Evolutionary conservation across 2,329 filamentous ascomycete species (phyloP).

Genomic region (Samsoniella hepiali): DNA sequence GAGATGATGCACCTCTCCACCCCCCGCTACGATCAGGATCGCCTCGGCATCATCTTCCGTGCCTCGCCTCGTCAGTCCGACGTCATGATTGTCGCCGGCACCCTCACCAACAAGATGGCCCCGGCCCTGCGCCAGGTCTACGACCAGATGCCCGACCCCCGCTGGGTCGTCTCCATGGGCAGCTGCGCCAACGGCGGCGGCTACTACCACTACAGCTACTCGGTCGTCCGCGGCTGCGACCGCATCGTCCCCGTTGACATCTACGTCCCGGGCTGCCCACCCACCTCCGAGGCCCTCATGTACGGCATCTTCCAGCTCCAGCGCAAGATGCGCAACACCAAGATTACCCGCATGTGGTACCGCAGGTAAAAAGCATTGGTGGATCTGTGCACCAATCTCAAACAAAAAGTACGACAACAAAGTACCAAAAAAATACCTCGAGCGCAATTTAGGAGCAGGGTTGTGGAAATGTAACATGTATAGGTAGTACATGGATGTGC

Average conservation of each 20-base stretch:
- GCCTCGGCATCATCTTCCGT: constrained; percentile 85
- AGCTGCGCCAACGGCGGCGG: constrained; percentile 81
- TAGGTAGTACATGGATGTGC: neutral
- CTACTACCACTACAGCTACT: constrained; percentile 86
- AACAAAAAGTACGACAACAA: neutral
- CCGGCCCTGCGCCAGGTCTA: constrained; percentile 87
- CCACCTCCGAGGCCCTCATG: constrained; percentile 59
- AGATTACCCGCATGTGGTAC: constrained; percentile 57
- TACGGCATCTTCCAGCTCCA: constrained; percentile 72
- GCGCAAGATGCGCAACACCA: constrained; percentile 67
- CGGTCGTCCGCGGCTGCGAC: constrained; percentile 71
- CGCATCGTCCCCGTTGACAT: constrained; percentile 76
- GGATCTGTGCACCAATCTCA: neutral
- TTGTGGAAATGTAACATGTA: neutral
- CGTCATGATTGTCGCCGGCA: constrained; percentile 91
- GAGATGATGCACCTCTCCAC: constrained; percentile 93
- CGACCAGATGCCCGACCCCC: constrained; percentile 91
- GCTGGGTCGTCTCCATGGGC: constrained; percentile 83
- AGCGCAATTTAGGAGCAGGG: neutral
- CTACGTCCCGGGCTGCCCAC: constrained; percentile 73
- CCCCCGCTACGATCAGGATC: constrained; percentile 84
- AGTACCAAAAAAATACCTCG: neutral
- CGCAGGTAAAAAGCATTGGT: constrained; percentile 42
- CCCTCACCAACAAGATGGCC: constrained; percentile 94
- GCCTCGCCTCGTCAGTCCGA: constrained; percentile 84